Evolutionary conservation across 1,284 basidiomycete genomes (phyloP).

Genomic region (Apiotrichum sp.): DNA sequence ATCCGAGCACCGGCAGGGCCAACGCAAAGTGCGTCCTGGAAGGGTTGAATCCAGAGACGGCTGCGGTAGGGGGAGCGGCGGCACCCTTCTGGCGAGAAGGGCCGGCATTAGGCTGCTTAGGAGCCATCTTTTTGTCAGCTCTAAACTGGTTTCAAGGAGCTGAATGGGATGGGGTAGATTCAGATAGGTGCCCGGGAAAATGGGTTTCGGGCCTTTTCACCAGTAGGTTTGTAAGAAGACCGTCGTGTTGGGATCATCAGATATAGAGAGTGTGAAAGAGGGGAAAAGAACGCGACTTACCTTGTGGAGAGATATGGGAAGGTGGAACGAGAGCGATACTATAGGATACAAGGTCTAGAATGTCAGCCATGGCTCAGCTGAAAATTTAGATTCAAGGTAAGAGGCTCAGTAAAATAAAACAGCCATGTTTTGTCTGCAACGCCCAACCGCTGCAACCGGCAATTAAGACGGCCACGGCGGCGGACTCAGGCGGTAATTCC

Average conservation of each 20-base stretch:
- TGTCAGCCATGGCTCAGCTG: conserved; percentile 16
- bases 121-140: conserved; percentile 29
- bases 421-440: conserved; percentile 47
- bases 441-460: conserved; percentile 23
- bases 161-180: conserved; percentile 11
- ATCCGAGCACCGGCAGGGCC: conserved; percentile 40
- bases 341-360: neutral
- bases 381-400: conserved; percentile 2
- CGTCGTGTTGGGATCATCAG: conserved; percentile 47
- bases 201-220: conserved; percentile 43
- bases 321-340: neutral
- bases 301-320: neutral
- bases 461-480: conserved; percentile 29
- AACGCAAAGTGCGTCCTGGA: conserved; percentile 40
- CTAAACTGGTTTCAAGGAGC: neutral
- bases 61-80: conserved; percentile 36
- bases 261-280: conserved; percentile 20
- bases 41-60: conserved; percentile 42
- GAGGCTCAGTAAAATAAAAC: conserved; percentile 46
- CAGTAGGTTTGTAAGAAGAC: conserved; percentile 41
- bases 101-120: conserved; percentile 38
- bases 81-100: conserved; percentile 35
- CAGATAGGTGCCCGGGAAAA: conserved; percentile 38
- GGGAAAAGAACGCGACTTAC: neutral
- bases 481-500: conserved; percentile 48